These are phyloP conservation scores for Xylariaceae sp. DNA, from an alignment of 2,329 filamentous ascomycete genomes.

Conservation along the genomic window DNA sequence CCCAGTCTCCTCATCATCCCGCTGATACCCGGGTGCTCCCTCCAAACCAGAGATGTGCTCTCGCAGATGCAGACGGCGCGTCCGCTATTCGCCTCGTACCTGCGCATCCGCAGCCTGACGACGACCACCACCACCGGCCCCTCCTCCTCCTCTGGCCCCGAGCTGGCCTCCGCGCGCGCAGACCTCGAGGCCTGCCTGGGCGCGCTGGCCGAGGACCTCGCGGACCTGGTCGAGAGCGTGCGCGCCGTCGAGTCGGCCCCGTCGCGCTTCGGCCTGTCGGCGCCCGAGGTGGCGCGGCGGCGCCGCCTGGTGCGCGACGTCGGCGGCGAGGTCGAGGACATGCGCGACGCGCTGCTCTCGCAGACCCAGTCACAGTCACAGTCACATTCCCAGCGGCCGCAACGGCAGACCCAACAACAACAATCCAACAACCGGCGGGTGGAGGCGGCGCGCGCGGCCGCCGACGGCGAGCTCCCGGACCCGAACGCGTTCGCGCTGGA, in stretches of 20 bases:
- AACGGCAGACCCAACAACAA: constrained; percentile 1
- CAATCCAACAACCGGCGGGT: constrained; percentile 4
- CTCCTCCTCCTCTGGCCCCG: constrained; percentile 65
- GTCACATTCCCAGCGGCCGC: constrained; percentile 23
- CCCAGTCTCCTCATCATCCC: not conserved
- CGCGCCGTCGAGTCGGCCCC: constrained; percentile 82
- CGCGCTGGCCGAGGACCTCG: constrained; percentile 72
- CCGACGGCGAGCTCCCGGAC: constrained; percentile 40
- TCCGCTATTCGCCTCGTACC: constrained; percentile 86
- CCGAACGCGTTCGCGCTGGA: constrained; percentile 53
- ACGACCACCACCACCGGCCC: constrained; percentile 40
- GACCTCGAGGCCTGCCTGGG: constrained; percentile 61
- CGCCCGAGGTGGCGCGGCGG: constrained; percentile 73
- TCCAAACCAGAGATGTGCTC: constrained; percentile 67
- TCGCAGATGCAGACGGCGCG: constrained; percentile 72
- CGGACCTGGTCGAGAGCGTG: constrained; percentile 82
- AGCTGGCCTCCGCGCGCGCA: constrained; percentile 69
- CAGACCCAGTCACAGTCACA: too few relatives aligned
- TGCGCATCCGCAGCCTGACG: constrained; percentile 85
- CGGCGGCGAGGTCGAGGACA: constrained; percentile 80
- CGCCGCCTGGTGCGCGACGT: constrained; percentile 81
- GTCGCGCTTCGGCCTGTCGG: constrained; percentile 75
- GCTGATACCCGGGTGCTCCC: not conserved
- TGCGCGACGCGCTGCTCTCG: constrained; percentile 73
- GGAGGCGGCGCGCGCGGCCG: constrained; percentile 24